Evolutionary conservation across 179 eudicot species (phyloP).

Genomic region (Silene coronaria): DNA sequence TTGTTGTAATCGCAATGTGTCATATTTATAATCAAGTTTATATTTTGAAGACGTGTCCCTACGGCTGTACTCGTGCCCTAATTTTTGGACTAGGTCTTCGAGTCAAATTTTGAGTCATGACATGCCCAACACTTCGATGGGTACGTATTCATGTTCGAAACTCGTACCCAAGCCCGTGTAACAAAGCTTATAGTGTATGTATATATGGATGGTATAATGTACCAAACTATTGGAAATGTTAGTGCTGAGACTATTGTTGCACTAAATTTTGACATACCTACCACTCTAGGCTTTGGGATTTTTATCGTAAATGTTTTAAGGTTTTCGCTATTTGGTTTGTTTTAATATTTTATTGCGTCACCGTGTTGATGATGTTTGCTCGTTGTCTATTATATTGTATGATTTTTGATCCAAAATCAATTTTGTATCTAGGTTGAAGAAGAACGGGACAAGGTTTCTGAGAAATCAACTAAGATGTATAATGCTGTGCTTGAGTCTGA

Average conservation of each 20-base stretch:
- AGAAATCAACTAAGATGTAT: slow-evolving; percentile 61
- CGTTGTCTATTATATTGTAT: slow-evolving; percentile 5
- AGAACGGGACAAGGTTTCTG: slow-evolving; percentile 61
- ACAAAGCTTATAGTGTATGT: neutral
- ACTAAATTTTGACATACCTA: neutral
- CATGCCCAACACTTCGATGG: neutral
- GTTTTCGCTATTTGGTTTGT: neutral
- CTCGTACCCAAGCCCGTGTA: neutral
- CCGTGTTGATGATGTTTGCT: neutral
- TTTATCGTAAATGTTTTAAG: neutral
- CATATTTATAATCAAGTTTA: neutral
- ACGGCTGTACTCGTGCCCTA: neutral
- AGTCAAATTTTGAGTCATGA: neutral
- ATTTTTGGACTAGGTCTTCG: neutral
- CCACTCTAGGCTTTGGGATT: neutral
- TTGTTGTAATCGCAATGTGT: too few species aligned
- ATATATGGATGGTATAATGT: neutral
- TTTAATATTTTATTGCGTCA: neutral
- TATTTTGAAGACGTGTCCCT: neutral
- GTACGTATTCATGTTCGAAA: neutral
- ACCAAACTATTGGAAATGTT: neutral
- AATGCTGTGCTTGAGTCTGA: slow-evolving; percentile 66
- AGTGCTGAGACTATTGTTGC: neutral
- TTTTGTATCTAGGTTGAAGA: slow-evolving; percentile 61
- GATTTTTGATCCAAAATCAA: neutral